Percentiles rank a stretch among this genome's conserved stretches.
phyloP scores from a whole-genome alignment of 1,284 basidiomycete genomes.

The Papiliotrema fonsecae region DNA sequence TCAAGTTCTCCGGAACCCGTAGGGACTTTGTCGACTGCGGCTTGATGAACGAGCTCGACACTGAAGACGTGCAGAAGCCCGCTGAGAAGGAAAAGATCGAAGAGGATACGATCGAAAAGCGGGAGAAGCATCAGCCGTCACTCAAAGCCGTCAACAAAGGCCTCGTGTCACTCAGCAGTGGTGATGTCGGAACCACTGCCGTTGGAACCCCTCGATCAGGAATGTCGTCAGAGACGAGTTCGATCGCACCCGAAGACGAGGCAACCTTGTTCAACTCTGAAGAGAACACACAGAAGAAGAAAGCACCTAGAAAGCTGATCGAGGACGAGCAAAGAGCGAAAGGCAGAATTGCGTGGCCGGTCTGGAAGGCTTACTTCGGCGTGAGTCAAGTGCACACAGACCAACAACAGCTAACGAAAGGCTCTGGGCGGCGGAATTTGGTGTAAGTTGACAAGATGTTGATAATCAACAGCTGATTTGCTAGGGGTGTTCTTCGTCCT shows the following conservation, averaged over 20 bases:
- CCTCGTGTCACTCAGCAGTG: slow-evolving; percentile 26
- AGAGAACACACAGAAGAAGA: slow-evolving; percentile 42
- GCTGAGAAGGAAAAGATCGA: slow-evolving; percentile 49
- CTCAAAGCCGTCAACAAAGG: slow-evolving; percentile 39
- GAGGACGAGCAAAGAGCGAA: slow-evolving; percentile 83
- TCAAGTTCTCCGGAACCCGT: slow-evolving; percentile 66
- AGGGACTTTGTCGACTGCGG: slow-evolving; percentile 63
- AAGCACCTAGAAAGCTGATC: slow-evolving; percentile 73
- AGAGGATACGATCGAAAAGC: slow-evolving; percentile 46
- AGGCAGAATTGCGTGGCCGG: slow-evolving; percentile 70
- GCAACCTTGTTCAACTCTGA: slow-evolving; percentile 22
- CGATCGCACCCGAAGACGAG: slow-evolving; percentile 37
- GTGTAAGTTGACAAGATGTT: no score
- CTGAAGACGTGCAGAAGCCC: slow-evolving; percentile 51
- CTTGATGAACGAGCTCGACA: slow-evolving; percentile 63
- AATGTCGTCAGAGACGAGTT: slow-evolving; percentile 36
- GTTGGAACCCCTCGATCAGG: slow-evolving; percentile 12
- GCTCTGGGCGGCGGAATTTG: slow-evolving; percentile 40
- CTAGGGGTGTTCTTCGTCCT: slow-evolving; percentile 65
- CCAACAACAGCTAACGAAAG: slow-evolving; percentile 1
- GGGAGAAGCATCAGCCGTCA: slow-evolving; percentile 1
- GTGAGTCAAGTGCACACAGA: slow-evolving; percentile 47
- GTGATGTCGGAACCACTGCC: slow-evolving; percentile 19
- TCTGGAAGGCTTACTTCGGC: slow-evolving; percentile 75
- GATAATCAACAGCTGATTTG: no score